A percentile compares a stretch with the other conserved stretches of the same genome.
These are phyloP conservation scores for Aspergillus sp. DNA, from an alignment of 2,329 filamentous ascomycete species.

Conservation along the genomic window DNA sequence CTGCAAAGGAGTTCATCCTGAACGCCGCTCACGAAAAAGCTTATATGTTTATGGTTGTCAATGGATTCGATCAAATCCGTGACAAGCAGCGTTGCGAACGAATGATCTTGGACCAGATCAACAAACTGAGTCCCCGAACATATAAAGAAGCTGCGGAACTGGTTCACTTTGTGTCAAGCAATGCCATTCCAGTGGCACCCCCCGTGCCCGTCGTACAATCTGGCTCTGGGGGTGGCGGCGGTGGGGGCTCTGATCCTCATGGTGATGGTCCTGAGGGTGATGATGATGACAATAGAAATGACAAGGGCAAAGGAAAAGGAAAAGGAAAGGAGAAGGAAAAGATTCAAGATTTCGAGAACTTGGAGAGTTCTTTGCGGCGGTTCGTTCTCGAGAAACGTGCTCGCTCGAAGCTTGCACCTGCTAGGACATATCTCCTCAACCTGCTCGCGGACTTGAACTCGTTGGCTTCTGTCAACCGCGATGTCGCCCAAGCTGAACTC, in stretches of 20 bases:
- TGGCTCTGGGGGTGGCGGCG: constrained; percentile 46
- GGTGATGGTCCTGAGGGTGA: constrained; percentile 46
- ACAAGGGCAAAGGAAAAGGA: constrained; percentile 63
- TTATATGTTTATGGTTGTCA: constrained; percentile 98
- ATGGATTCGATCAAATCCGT: constrained; percentile 89
- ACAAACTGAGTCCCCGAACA: constrained; percentile 81
- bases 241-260: constrained; percentile 46
- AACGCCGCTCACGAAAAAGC: constrained; percentile 95
- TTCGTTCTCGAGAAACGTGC: constrained; percentile 96
- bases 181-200: constrained; percentile 75
- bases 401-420: constrained; percentile 89
- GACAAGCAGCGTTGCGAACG: constrained; percentile 89
- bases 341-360: constrained; percentile 78
- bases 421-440: constrained; percentile 91
- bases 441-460: constrained; percentile 81
- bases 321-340: constrained; percentile 90
- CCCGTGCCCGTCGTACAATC: constrained; percentile 47
- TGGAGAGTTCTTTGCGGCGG: constrained; percentile 82
- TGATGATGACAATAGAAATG: constrained; percentile 52
- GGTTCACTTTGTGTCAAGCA: constrained; percentile 97
- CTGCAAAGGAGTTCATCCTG: constrained; percentile 96
- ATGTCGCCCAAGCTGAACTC: constrained; percentile 80
- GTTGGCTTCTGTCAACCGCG: constrained; percentile 78
- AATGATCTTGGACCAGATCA: constrained; percentile 87
- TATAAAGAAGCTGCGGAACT: constrained; percentile 88